Conservation (phyloP, 164 flowering plant genomes). For the Magnolia kwangsiensis region DNA sequence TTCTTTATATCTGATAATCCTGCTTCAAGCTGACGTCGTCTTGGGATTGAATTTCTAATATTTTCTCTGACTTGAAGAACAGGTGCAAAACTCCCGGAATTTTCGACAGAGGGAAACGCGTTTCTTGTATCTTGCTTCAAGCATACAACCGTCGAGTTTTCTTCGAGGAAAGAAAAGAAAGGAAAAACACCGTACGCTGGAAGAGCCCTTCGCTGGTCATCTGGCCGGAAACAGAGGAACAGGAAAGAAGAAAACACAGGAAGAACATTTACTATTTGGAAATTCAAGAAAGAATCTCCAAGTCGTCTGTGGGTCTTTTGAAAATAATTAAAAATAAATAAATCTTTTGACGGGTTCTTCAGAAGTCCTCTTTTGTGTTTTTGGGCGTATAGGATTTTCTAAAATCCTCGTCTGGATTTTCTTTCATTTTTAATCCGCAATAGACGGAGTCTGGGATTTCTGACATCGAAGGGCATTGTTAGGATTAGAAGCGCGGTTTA, state of each 20-base stretch:
- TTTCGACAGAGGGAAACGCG: not conserved
- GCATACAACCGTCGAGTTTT: not conserved
- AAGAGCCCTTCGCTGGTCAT: not conserved
- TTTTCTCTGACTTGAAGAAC: too few species aligned
- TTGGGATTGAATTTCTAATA: too few species aligned
- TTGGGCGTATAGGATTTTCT: not conserved
- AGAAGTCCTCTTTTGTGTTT: not conserved
- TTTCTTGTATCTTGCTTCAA: conserved; percentile 4
- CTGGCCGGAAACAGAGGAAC: not conserved
- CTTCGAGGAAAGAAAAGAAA: not conserved
- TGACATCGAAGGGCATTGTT: not conserved
- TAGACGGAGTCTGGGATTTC: not conserved
- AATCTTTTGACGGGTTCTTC: not conserved
- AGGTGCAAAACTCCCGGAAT: not conserved
- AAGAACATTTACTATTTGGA: not conserved
- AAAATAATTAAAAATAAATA: too few species aligned
- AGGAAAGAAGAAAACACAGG: not conserved
- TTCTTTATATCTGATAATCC: too few species aligned
- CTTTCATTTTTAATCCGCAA: not conserved
- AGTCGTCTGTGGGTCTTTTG: not conserved
- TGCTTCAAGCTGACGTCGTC: too few species aligned
- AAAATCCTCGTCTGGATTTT: not conserved
- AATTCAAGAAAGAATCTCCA: not conserved
- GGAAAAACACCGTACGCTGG: not conserved
- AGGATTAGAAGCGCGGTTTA: not conserved